A percentile compares a stretch with the other conserved stretches of the same genome.
phyloP scores from a whole-genome alignment of 805 yeast species.

The Metschnikowia similis region DNA sequence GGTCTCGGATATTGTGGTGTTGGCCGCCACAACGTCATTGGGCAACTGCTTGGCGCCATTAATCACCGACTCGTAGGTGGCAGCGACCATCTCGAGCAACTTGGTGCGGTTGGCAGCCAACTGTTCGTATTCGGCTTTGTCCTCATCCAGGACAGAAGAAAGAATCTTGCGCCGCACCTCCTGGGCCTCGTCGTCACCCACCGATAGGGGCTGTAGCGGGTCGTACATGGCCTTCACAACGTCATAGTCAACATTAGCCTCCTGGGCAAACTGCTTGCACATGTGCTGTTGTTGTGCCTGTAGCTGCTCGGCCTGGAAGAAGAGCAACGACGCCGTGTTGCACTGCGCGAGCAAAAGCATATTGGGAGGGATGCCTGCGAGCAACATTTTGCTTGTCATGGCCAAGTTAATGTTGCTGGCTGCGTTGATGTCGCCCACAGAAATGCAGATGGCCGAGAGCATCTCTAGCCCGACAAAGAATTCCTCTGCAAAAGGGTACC shows the following conservation, averaged over 20 bases:
- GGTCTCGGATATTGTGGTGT: slow-evolving; percentile 48
- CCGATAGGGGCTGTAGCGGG: slow-evolving; percentile 12
- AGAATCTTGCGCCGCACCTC: slow-evolving; percentile 10
- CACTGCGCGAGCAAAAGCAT: slow-evolving; percentile 63
- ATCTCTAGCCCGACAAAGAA: slow-evolving; percentile 74
- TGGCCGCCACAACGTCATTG: slow-evolving; percentile 18
- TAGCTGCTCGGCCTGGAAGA: slow-evolving; percentile 60
- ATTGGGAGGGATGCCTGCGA: slow-evolving; percentile 63
- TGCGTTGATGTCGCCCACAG: slow-evolving; percentile 60
- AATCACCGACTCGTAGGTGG: slow-evolving; percentile 35
- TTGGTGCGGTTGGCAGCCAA: slow-evolving; percentile 18
- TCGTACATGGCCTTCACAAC: slow-evolving; percentile 15
- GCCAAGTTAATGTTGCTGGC: slow-evolving; percentile 60
- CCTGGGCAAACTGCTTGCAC: slow-evolving; percentile 21
- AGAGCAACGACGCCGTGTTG: slow-evolving; percentile 65
- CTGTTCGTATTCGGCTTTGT: slow-evolving; percentile 22
- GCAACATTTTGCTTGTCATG: slow-evolving; percentile 68
- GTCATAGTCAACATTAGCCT: slow-evolving; percentile 23
- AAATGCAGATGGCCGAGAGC: slow-evolving; percentile 64
- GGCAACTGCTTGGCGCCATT: slow-evolving; percentile 30
- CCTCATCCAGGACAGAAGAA: slow-evolving; percentile 20
- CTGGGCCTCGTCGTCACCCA: slow-evolving; percentile 10
- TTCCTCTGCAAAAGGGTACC: slow-evolving; percentile 76
- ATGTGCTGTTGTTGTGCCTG: slow-evolving; percentile 44
- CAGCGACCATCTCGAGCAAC: slow-evolving; percentile 28